These are phyloP conservation scores for Lodderomyces oxycetoniae DNA, from an alignment of 1,139 yeast species.

Conservation along the genomic window DNA sequence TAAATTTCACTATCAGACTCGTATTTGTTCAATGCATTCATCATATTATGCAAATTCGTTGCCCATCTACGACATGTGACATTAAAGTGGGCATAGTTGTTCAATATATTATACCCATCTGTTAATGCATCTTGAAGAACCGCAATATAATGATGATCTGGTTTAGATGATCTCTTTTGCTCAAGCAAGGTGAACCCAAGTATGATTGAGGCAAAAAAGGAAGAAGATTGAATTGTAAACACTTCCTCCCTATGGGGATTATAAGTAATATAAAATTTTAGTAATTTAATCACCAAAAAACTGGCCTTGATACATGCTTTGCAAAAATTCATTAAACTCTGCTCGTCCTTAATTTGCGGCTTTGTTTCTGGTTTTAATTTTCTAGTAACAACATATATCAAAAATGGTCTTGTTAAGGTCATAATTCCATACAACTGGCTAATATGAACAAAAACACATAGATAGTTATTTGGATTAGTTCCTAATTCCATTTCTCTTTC, in stretches of 20 bases:
- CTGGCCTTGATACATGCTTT: slow-evolving; percentile 17
- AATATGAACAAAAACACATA: slow-evolving; percentile 31
- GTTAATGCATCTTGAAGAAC: slow-evolving; percentile 13
- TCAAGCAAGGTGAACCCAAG: slow-evolving; percentile 14
- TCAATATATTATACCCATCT: slow-evolving; percentile 11
- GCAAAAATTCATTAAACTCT: slow-evolving; percentile 14
- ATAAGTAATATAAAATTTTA: slow-evolving; percentile 10
- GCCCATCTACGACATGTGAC: slow-evolving; percentile 14
- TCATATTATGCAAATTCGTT: slow-evolving; percentile 13
- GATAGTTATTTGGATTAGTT: slow-evolving; percentile 18
- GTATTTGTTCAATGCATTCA: slow-evolving; percentile 9
- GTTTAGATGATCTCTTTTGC: slow-evolving; percentile 11
- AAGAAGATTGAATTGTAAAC: slow-evolving; percentile 12
- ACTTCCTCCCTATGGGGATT: slow-evolving; percentile 12
- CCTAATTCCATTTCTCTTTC: slow-evolving; percentile 12
- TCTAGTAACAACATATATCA: slow-evolving; percentile 22
- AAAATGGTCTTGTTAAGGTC: slow-evolving; percentile 43
- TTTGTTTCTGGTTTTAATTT: slow-evolving; percentile 12
- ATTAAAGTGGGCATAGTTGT: slow-evolving; percentile 11
- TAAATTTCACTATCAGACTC: slow-evolving; percentile 2
- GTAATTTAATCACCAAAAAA: slow-evolving; percentile 14
- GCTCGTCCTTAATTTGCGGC: slow-evolving; percentile 12
- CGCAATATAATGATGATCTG: slow-evolving; percentile 14
- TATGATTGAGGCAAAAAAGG: slow-evolving; percentile 13
- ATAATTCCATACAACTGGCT: slow-evolving; percentile 39